Evolutionary conservation across 2,329 filamentous ascomycete genomes (phyloP).

Genomic region (Phaeosphaeria sp.): DNA sequence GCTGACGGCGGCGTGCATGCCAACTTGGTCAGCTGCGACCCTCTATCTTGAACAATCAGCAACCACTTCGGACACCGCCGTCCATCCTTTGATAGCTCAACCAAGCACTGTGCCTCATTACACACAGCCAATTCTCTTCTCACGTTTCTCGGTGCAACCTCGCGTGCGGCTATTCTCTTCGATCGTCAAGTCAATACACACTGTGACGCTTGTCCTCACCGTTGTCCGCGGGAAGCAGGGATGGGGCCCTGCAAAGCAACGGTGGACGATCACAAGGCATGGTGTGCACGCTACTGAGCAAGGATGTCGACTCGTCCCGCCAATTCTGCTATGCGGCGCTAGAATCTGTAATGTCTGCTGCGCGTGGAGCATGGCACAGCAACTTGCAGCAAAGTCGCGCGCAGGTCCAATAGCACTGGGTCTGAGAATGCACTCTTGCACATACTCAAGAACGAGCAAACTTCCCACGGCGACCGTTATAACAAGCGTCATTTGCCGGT

Average conservation of each 20-base stretch:
- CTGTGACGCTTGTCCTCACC: conserved; percentile 15
- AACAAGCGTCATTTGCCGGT: conserved; percentile 21
- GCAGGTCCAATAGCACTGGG: conserved; percentile 3
- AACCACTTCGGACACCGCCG: background rate
- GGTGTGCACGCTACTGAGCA: conserved; percentile 36
- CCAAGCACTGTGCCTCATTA: background rate
- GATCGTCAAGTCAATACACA: conserved; percentile 5
- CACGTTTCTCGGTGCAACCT: conserved; percentile 1
- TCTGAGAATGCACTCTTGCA: background rate
- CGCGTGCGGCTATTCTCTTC: conserved; percentile 10
- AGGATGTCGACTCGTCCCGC: conserved; percentile 43
- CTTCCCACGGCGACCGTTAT: background rate
- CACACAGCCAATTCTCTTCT: background rate
- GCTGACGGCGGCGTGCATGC: conserved; percentile 39
- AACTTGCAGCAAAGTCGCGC: conserved; percentile 6
- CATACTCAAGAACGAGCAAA: background rate
- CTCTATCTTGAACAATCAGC: conserved; percentile 11
- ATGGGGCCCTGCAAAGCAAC: conserved; percentile 33
- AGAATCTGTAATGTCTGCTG: conserved; percentile 21
- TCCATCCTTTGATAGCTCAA: background rate
- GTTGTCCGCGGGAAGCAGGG: conserved; percentile 41
- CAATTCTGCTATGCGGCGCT: conserved; percentile 23
- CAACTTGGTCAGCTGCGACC: conserved; percentile 35
- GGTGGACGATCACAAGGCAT: conserved; percentile 40
- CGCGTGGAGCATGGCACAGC: background rate